These are phyloP conservation scores for Geoglossum glabrum DNA, from an alignment of 495 filamentous ascomycete species.

Conservation along the genomic window DNA sequence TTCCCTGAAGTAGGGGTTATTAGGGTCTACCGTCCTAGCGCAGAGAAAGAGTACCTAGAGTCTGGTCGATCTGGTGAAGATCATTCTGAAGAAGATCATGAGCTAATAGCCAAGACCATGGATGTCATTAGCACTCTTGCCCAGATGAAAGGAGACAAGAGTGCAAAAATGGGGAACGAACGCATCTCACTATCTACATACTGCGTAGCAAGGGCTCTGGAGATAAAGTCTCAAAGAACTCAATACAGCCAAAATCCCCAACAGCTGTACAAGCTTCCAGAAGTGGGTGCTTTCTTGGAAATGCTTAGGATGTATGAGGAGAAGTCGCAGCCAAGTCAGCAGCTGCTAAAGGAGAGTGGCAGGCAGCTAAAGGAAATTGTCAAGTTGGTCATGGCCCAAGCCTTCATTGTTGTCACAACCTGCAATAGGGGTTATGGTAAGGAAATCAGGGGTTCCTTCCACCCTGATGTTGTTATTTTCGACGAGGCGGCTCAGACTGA, in stretches of 20 bases:
- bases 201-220: background rate
- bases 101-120: background rate
- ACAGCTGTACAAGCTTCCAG: background rate
- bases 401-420: too few species aligned
- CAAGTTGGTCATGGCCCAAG: too few species aligned
- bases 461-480: background rate
- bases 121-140: background rate
- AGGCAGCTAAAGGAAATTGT: too few species aligned
- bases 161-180: background rate
- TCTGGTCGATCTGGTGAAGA: background rate
- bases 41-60: background rate
- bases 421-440: too few species aligned
- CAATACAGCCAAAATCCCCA: too few species aligned
- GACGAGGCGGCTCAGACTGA: constrained; percentile 5
- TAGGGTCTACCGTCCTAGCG: background rate
- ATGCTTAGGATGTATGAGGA: too few species aligned
- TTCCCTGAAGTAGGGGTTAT: background rate
- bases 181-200: background rate
- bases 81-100: background rate
- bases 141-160: background rate
- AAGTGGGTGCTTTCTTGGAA: too few species aligned
- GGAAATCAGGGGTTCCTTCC: background rate
- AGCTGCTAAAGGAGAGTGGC: too few species aligned
- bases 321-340: too few species aligned
- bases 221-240: too few species aligned